Conservation (phyloP, 768 basidiomycete genomes). For the Trametes maxima region DNA sequence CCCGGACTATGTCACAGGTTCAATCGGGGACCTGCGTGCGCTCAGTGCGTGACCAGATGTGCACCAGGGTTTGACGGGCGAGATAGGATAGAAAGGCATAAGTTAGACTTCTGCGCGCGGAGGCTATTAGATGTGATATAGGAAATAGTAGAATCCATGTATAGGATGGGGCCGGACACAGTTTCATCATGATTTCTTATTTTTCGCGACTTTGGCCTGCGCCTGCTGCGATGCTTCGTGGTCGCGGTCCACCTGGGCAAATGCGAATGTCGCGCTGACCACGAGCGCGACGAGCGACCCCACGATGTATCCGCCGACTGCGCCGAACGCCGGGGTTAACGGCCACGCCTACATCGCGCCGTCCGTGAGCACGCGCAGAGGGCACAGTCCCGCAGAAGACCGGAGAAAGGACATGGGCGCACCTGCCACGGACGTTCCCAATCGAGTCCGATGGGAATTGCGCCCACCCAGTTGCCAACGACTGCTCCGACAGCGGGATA, state of each 20-base stretch:
- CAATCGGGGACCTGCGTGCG: constrained; percentile 77
- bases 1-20: constrained; percentile 79
- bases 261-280: constrained; percentile 38
- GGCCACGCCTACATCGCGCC: constrained; percentile 70
- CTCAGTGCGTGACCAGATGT: constrained; percentile 12
- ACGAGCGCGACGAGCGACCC: constrained; percentile 59
- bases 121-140: not conserved
- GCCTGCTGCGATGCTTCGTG: not conserved
- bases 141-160: constrained; percentile 9
- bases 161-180: not conserved
- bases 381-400: not conserved
- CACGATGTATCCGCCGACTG: constrained; percentile 65
- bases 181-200: constrained; percentile 8
- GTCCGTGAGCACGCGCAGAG: not conserved
- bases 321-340: constrained; percentile 73
- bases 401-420: constrained; percentile 27
- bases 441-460: constrained; percentile 86
- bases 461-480: constrained; percentile 79
- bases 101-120: not conserved
- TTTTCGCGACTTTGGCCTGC: constrained; percentile 1
- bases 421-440: constrained; percentile 99
- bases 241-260: constrained; percentile 27
- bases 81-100: not conserved
- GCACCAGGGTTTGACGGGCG: not conserved
- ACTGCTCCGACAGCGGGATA: constrained; percentile 77